Evolutionary conservation across 805 yeast genomes (phyloP).

Genomic region (Metschnikowia anglica): DNA sequence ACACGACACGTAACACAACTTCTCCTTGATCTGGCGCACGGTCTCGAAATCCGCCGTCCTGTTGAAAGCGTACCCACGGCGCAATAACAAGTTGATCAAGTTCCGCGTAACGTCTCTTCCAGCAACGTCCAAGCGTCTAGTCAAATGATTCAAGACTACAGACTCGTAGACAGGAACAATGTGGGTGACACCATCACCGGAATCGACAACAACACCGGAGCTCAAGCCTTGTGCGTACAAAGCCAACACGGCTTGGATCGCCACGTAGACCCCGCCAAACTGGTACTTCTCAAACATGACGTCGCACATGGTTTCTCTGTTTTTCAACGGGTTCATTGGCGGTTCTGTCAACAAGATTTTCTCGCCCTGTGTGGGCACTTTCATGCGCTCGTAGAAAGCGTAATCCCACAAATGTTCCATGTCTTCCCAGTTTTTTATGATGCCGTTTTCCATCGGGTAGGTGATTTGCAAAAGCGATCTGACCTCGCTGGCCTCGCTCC

Average conservation of each 20-base stretch:
- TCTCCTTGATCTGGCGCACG: constrained; percentile 96
- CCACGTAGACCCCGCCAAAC: constrained; percentile 91
- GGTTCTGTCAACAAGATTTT: constrained; percentile 94
- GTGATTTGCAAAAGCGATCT: constrained; percentile 87
- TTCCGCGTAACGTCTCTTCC: constrained; percentile 98
- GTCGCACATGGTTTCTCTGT: constrained; percentile 88
- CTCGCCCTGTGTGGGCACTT: constrained; percentile 67
- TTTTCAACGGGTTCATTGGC: constrained; percentile 92
- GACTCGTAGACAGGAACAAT: constrained; percentile 97
- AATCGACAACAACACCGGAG: constrained; percentile 96
- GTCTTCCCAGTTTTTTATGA: constrained; percentile 94
- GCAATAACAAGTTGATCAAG: constrained; percentile 81
- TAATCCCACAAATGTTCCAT: constrained; percentile 99
- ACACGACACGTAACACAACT: constrained; percentile 91
- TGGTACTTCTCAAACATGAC: constrained; percentile 90
- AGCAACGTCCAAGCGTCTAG: constrained; percentile 91
- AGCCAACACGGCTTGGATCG: constrained; percentile 97
- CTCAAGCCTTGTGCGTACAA: constrained; percentile 95
- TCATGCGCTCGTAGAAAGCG: constrained; percentile 89
- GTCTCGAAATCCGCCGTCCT: constrained; percentile 99
- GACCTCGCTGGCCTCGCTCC: constrained; percentile 89
- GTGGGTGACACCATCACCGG: constrained; percentile 98
- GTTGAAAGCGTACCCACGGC: constrained; percentile 97
- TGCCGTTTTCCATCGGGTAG: constrained; percentile 99
- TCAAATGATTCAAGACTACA: constrained; percentile 91